Percentiles rank a stretch among this genome's conserved stretches.
phyloP scores from a whole-genome alignment of 2,329 filamentous ascomycete genomes.

The Sporothrix humicola region DNA sequence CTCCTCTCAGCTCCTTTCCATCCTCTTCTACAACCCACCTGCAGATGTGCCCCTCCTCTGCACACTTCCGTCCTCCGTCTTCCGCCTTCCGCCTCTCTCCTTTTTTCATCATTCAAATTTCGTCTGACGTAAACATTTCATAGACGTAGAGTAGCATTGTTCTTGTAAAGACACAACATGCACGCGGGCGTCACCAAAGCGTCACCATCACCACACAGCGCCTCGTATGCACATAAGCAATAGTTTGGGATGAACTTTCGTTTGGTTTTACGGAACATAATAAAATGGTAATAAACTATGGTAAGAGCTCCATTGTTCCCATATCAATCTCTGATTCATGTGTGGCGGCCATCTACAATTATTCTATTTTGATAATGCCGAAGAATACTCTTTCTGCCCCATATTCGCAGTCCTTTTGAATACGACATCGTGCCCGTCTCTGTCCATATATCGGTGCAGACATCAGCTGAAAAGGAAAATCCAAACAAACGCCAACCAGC shows the following conservation, averaged over 20 bases:
- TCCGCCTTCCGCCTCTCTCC: too few relatives aligned
- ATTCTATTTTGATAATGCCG: too few relatives aligned
- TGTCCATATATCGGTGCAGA: not conserved
- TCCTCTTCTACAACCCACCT: not conserved
- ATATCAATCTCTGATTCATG: too few relatives aligned
- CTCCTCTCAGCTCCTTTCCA: not conserved
- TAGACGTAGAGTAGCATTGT: not conserved
- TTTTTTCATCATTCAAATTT: too few relatives aligned
- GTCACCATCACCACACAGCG: not conserved
- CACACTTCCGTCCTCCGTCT: too few relatives aligned
- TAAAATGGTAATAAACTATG: too few relatives aligned
- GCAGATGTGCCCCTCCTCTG: not conserved
- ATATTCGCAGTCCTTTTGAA: not conserved
- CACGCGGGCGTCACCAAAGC: not conserved
- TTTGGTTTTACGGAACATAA: too few relatives aligned
- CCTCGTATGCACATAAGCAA: conserved; percentile 2
- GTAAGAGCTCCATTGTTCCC: too few relatives aligned
- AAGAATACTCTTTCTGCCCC: too few relatives aligned
- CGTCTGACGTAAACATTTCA: not conserved
- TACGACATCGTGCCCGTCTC: not conserved
- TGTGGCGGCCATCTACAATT: too few relatives aligned
- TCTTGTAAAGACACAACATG: not conserved
- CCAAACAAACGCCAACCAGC: too few relatives aligned
- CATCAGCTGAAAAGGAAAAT: not conserved
- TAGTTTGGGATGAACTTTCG: not conserved